Evolutionary conservation across 202 grass and related monocot species (phyloP), one percentile per base, ranked within the genome.

Genomic region (Dendrocalamus latiflorus): DNA sequence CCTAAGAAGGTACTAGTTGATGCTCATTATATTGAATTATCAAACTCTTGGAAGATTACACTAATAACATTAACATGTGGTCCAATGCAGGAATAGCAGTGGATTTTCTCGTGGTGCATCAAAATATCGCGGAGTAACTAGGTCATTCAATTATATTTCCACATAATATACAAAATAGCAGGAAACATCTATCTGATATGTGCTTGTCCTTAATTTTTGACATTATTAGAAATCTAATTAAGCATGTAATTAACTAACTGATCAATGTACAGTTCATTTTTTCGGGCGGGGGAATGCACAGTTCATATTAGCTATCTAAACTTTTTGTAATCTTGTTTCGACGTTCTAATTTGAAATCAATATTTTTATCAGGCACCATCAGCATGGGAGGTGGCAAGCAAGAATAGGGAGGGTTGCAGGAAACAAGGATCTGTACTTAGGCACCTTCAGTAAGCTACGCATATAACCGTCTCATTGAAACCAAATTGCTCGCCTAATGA

Each of bases 301-400:
- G 20, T 10, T 20, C 6, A 25, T 28, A 15, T 41, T 75, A 75
- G 6, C 15, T 6, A 20, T n/a, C 33, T 0, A 42, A 42, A 3
- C 4, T 53, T 24, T 24, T 8, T 25, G 4, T 4, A 9, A 73
- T 53, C 5, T 47, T 84, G 18, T 5, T 75, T 67, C 3, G 12
- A 67, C 2, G 25, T 70, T 81, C n/a, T 33, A 60, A 26, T 68
- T 83, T 71, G 56, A 81, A 62, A 84, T 51, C 1, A 12, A 62
- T 39, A 21, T 76, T 88, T 81, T 73, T 34, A 44, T 67, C 65
- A 97, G 94, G 62, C 94, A 97, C 83, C 94, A 97, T 75, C 94
- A 97, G 63, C 94, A 97, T 81, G 94, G 94, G 61, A 97, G 94
- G 86, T 97, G 94, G 94, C 94, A 97, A 86, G 94, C 94, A 90